Conservation (phyloP, 2,329 filamentous ascomycete species). For the Colletotrichum sp. region DNA sequence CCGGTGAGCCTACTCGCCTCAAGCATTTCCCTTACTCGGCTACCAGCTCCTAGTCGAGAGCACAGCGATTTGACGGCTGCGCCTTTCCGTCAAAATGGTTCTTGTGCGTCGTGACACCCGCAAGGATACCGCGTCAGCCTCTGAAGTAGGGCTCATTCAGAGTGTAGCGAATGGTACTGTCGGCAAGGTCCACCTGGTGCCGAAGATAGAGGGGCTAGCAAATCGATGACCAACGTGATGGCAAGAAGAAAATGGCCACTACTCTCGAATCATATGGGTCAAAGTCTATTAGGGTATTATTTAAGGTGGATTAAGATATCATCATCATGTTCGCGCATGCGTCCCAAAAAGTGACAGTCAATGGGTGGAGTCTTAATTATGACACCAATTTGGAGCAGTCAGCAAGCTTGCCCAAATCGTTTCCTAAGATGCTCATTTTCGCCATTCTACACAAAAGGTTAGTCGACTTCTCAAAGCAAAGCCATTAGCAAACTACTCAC, state of each 20-base stretch:
- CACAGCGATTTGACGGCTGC: neutral
- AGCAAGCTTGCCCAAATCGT: neutral
- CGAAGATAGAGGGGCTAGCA: neutral
- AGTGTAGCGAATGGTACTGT: neutral
- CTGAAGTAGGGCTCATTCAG: neutral
- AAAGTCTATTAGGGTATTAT: neutral
- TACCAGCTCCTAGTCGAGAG: neutral
- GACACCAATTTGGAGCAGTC: neutral
- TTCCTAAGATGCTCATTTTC: slow-evolving; percentile 8
- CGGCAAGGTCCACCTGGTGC: neutral
- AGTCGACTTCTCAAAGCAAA: neutral
- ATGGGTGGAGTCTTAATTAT: neutral
- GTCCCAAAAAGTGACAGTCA: rapidly evolving
- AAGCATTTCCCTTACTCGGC: neutral
- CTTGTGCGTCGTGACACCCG: neutral
- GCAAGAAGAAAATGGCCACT: neutral
- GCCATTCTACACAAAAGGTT: neutral
- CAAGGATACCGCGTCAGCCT: neutral
- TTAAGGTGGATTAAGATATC: neutral
- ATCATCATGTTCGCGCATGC: neutral
- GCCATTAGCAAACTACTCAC: neutral
- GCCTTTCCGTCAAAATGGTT: neutral
- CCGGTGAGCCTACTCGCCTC: neutral
- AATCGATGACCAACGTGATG: neutral
- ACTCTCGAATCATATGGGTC: neutral